These are phyloP conservation scores for Schwanniomyces yamadae DNA, from an alignment of 805 yeast genomes.

Conservation along the genomic window DNA sequence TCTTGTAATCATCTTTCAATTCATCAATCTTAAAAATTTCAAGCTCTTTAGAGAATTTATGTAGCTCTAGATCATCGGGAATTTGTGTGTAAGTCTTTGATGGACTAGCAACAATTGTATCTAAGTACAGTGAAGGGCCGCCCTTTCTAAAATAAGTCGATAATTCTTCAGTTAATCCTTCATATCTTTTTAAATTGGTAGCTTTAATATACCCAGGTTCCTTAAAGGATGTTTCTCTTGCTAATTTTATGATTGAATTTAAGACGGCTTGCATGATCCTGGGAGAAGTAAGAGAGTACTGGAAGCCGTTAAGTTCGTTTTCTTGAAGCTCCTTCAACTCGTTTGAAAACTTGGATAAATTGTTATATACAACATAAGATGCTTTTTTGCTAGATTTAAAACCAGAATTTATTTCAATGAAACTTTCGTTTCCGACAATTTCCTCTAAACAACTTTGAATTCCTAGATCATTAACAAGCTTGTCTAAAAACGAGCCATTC, in stretches of 20 bases:
- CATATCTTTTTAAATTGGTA: constrained; percentile 6
- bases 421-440: no score
- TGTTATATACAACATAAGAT: no score
- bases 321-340: constrained; percentile 3
- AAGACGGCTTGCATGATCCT: constrained; percentile 2
- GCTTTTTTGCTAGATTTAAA: no score
- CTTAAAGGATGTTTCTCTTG: no score
- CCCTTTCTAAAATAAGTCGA: background rate
- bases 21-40: constrained; percentile 18
- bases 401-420: no score
- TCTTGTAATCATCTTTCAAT: constrained; percentile 9
- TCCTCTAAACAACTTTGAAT: background rate
- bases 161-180: background rate
- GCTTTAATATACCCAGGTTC: no score
- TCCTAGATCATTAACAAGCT: constrained; percentile 3
- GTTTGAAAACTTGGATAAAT: background rate
- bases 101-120: background rate
- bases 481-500: constrained; percentile 8
- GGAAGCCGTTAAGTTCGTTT: constrained; percentile 4
- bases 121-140: background rate
- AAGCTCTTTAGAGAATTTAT: constrained; percentile 15
- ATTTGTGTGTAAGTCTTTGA: constrained; percentile 11
- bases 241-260: background rate
- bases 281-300: constrained; percentile 1
- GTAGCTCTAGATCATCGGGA: constrained; percentile 15